Evolutionary conservation across 2,329 filamentous ascomycete genomes (phyloP).

Genomic region (Drechslerella stenobrocha): DNA sequence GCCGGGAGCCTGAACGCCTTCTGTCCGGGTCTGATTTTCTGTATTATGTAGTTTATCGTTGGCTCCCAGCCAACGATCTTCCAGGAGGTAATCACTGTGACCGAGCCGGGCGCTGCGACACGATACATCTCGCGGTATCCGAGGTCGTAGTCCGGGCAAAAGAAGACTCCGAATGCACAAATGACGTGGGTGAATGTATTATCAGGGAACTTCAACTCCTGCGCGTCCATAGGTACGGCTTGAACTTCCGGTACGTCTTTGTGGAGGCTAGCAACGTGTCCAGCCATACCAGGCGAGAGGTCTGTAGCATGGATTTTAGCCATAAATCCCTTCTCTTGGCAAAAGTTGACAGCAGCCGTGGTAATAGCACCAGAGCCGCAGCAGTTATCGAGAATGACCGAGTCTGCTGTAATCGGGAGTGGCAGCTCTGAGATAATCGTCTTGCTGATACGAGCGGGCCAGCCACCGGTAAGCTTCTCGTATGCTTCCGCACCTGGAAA

Average conservation of each 20-base stretch:
- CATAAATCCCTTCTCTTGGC: slow-evolving; percentile 12
- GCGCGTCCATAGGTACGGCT: slow-evolving; percentile 32
- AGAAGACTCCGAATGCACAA: slow-evolving; percentile 40
- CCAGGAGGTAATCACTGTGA: slow-evolving; percentile 36
- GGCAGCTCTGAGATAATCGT: slow-evolving; percentile 10
- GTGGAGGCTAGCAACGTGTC: slow-evolving; percentile 10
- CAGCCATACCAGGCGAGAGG: slow-evolving; percentile 36
- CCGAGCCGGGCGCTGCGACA: slow-evolving; percentile 34
- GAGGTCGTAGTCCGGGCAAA: slow-evolving; percentile 37
- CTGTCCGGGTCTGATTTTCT: slow-evolving; percentile 30
- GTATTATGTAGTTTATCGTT: slow-evolving; percentile 22
- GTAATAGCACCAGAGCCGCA: slow-evolving; percentile 43
- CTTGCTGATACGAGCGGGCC: slow-evolving; percentile 34
- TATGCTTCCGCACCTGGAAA: slow-evolving; percentile 34
- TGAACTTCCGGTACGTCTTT: slow-evolving; percentile 20
- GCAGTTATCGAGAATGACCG: slow-evolving; percentile 38
- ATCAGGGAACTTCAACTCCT: slow-evolving; percentile 23
- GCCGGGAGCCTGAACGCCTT: slow-evolving; percentile 27
- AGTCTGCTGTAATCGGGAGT: slow-evolving; percentile 16
- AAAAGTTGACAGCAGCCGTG: slow-evolving; percentile 24
- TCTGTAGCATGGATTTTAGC: slow-evolving; percentile 31
- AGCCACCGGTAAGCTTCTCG: slow-evolving; percentile 39
- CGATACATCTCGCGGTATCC: slow-evolving; percentile 44
- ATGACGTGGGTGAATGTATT: slow-evolving; percentile 42
- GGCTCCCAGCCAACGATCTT: slow-evolving; percentile 32